Conservation (phyloP, 2,329 filamentous ascomycete species). For the Colletotrichum navitas region DNA sequence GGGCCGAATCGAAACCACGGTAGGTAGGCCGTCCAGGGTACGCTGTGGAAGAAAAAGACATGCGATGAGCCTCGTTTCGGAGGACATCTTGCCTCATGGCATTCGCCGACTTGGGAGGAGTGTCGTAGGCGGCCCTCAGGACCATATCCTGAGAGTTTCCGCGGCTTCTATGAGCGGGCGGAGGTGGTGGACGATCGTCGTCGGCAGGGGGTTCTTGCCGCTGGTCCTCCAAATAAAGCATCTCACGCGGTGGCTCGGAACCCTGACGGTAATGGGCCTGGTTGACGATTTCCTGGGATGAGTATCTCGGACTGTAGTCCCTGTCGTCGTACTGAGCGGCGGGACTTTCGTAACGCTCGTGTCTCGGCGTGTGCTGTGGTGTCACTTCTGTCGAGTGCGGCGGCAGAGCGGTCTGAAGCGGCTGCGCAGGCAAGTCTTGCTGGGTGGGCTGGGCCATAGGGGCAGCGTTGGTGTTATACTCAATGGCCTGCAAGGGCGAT, state of each 20-base stretch:
- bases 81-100: constrained; percentile 71
- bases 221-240: constrained; percentile 48
- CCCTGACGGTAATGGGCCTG: constrained; percentile 56
- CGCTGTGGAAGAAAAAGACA: constrained; percentile 56
- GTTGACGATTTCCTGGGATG: constrained; percentile 46
- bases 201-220: constrained; percentile 54
- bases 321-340: constrained; percentile 53
- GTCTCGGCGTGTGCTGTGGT: constrained; percentile 39
- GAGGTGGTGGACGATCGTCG: constrained; percentile 65
- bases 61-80: constrained; percentile 68
- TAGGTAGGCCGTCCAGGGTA: constrained; percentile 69
- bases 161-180: constrained; percentile 66
- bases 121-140: constrained; percentile 57
- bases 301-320: constrained; percentile 52
- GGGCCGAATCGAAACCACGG: constrained; percentile 63
- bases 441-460: constrained; percentile 44
- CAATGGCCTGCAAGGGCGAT: constrained; percentile 65
- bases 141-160: constrained; percentile 57
- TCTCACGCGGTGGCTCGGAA: constrained; percentile 50
- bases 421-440: constrained; percentile 54
- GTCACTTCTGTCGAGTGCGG: constrained; percentile 35
- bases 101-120: constrained; percentile 56
- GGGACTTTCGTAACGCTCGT: constrained; percentile 54
- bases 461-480: constrained; percentile 61
- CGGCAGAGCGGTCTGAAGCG: constrained; percentile 46